phyloP scores from a whole-genome alignment of 179 eudicot species.

The Actinidia chinensis region DNA sequence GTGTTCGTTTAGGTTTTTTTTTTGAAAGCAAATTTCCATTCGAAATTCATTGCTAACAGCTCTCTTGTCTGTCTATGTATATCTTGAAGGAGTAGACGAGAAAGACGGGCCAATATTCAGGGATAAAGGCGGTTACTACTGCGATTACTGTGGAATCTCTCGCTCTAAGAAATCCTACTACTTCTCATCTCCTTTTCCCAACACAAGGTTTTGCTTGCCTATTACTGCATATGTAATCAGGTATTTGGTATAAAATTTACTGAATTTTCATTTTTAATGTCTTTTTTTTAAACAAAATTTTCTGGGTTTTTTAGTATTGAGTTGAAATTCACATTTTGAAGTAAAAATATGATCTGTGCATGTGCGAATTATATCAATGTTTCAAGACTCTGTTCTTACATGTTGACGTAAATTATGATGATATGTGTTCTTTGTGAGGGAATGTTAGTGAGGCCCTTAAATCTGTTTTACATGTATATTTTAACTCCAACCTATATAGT shows the following conservation, averaged over 20 bases:
- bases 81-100: background rate
- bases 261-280: background rate
- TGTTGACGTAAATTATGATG: too few species aligned
- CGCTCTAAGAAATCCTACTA: conserved; percentile 54
- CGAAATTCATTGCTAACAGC: too few species aligned
- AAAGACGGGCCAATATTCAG: conserved; percentile 39
- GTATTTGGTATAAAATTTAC: background rate
- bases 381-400: too few species aligned
- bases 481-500: too few species aligned
- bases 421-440: too few species aligned
- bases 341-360: too few species aligned
- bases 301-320: background rate
- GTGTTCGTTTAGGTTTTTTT: too few species aligned
- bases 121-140: conserved; percentile 60
- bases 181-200: conserved; percentile 39
- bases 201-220: conserved; percentile 45
- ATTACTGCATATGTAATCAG: background rate
- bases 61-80: too few species aligned
- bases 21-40: too few species aligned
- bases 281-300: background rate
- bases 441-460: too few species aligned
- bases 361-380: background rate
- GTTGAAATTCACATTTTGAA: too few species aligned
- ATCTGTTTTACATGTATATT: too few species aligned
- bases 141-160: conserved; percentile 53